phyloP scores from a whole-genome alignment of 2,329 filamentous ascomycete genomes.

The Byssoonygena ceratinophila region DNA sequence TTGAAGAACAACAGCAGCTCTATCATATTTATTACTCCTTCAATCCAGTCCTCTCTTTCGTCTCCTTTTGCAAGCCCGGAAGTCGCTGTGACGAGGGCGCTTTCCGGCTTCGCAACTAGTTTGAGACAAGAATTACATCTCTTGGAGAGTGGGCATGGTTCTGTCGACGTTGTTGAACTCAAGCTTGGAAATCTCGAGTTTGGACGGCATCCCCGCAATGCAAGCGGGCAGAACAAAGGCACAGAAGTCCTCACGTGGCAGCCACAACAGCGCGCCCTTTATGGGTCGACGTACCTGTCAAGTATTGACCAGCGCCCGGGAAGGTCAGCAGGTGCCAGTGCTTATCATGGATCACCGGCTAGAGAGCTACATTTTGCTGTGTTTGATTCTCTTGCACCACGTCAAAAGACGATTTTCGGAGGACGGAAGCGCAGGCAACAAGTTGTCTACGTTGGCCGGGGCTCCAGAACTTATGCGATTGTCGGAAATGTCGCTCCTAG shows the following conservation, averaged over 20 bases:
- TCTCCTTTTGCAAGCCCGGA: constrained; percentile 55
- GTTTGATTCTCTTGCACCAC: constrained; percentile 69
- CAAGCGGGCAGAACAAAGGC: constrained; percentile 37
- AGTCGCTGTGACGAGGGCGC: constrained; percentile 69
- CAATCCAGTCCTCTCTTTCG: constrained; percentile 37
- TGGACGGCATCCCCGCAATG: constrained; percentile 46
- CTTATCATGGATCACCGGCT: constrained; percentile 56
- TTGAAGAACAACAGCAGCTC: constrained; percentile 46
- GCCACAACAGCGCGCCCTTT: constrained; percentile 44
- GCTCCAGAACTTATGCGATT: constrained; percentile 72
- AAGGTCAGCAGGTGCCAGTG: constrained; percentile 29
- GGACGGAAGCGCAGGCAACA: constrained; percentile 32
- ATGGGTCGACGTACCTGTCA: constrained; percentile 34
- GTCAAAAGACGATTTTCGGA: constrained; percentile 33
- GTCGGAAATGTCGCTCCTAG: constrained; percentile 72
- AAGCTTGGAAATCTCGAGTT: constrained; percentile 89
- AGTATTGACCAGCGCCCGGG: constrained; percentile 35
- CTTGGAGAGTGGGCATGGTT: constrained; percentile 38
- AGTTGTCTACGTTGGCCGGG: constrained; percentile 70
- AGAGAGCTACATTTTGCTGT: constrained; percentile 75
- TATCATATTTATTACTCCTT: constrained; percentile 37
- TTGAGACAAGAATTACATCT: constrained; percentile 68
- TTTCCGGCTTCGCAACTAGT: constrained; percentile 76
- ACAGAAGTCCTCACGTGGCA: constrained; percentile 53
- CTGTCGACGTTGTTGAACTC: constrained; percentile 68